phyloP scores from a whole-genome alignment of 2,329 filamentous ascomycete genomes.

The Ascosphaera aggregata region DNA sequence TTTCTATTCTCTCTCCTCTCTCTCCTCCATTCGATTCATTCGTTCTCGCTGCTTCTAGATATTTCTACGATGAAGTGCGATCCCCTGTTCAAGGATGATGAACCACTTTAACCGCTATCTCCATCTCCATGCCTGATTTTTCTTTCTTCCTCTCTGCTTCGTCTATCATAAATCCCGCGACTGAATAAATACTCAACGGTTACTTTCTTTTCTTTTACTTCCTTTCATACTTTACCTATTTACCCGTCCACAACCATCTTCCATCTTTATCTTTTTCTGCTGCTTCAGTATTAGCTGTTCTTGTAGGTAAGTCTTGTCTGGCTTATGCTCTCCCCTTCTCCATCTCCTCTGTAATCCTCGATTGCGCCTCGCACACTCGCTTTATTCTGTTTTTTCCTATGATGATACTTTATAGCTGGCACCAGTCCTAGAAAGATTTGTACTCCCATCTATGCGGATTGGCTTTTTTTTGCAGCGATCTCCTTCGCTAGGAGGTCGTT shows the following conservation, averaged over 20 bases:
- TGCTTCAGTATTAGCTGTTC: slow-evolving; percentile 3
- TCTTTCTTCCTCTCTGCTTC: slow-evolving; percentile 5
- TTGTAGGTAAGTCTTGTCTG: too few relatives aligned
- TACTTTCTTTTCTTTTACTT: too few relatives aligned
- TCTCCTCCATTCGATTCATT: too few relatives aligned
- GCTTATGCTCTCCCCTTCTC: too few relatives aligned
- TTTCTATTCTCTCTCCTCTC: too few relatives aligned
- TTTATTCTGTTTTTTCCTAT: slow-evolving; percentile 13
- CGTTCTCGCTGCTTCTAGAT: neutral
- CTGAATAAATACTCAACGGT: too few relatives aligned
- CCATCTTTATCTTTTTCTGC: slow-evolving; percentile 3
- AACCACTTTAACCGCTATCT: neutral
- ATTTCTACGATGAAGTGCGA: neutral
- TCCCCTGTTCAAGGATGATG: too few relatives aligned
- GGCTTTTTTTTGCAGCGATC: slow-evolving; percentile 29
- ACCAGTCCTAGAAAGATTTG: slow-evolving; percentile 43
- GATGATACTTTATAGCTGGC: slow-evolving; percentile 40
- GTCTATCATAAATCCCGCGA: too few relatives aligned
- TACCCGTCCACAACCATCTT: too few relatives aligned
- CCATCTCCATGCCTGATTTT: neutral
- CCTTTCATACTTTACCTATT: too few relatives aligned
- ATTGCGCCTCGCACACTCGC: too few relatives aligned
- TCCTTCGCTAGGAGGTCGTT: slow-evolving; percentile 14
- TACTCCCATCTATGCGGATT: slow-evolving; percentile 38
- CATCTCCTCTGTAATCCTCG: too few relatives aligned